Percentiles rank a stretch among this genome's conserved stretches.
Conservation (phyloP, 306 rosid species). For the Vicia sativa region DNA sequence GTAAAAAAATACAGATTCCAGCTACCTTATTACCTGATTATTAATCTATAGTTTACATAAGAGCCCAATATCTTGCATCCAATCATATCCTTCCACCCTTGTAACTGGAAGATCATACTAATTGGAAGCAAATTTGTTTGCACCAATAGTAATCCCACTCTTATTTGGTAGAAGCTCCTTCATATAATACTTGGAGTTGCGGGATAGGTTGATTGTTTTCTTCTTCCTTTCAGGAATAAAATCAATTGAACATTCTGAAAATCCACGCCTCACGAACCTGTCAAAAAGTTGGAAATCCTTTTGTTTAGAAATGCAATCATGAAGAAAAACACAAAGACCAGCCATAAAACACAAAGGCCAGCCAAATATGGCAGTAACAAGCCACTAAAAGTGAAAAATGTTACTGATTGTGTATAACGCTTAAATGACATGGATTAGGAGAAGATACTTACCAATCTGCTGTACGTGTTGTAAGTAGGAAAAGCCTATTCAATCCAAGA, state of each 20-base stretch:
- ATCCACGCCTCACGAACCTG: constrained; percentile 99
- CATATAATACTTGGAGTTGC: constrained; percentile 88
- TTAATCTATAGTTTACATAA: constrained; percentile 9
- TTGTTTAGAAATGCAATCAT: constrained; percentile 29
- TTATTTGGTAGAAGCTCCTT: constrained; percentile 78
- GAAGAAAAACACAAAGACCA: not conserved
- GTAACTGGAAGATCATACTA: constrained; percentile 28
- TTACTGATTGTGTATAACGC: constrained; percentile 11
- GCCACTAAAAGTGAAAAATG: constrained; percentile 28
- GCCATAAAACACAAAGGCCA: not conserved
- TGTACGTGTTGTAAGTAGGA: constrained; percentile 86
- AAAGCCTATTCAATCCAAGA: constrained; percentile 78
- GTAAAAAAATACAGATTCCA: not conserved
- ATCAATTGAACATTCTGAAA: constrained; percentile 85
- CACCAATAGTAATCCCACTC: constrained; percentile 66
- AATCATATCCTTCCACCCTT: not conserved
- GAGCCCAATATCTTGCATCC: constrained; percentile 25
- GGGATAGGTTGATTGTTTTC: constrained; percentile 73
- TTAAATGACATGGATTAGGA: constrained; percentile 18
- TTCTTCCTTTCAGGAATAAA: constrained; percentile 75
- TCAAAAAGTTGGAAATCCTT: constrained; percentile 10
- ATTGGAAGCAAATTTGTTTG: constrained; percentile 35
- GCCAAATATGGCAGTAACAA: constrained; percentile 13
- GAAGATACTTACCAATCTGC: constrained; percentile 80
- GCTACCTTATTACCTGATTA: constrained; percentile 15